Evolutionary conservation across 2,329 filamentous ascomycete species (phyloP).

Genomic region (Hirsutella rhossiliensis): DNA sequence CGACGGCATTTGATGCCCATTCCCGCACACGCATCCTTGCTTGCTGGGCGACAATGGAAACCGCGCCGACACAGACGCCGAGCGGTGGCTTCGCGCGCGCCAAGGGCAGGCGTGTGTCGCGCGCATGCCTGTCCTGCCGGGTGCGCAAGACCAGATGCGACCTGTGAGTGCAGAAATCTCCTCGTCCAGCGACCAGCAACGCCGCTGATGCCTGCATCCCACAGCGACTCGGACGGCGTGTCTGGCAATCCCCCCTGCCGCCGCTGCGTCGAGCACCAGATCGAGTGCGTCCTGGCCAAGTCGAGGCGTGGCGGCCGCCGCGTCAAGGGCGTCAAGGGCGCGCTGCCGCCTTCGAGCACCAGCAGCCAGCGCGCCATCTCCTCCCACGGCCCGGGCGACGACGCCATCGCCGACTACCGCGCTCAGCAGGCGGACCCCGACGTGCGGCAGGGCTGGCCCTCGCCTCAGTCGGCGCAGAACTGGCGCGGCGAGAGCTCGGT

Average conservation of each 20-base stretch:
- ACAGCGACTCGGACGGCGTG: slow-evolving; percentile 19
- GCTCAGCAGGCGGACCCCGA: neutral
- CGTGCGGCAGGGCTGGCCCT: slow-evolving; percentile 5
- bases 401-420: slow-evolving; percentile 3
- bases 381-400: neutral
- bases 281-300: slow-evolving; percentile 27
- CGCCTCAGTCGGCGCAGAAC: slow-evolving; percentile 5
- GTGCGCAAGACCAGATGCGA: slow-evolving; percentile 19
- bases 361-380: neutral
- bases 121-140: slow-evolving; percentile 19
- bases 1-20: neutral
- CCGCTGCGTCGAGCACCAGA: slow-evolving; percentile 23
- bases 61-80: slow-evolving; percentile 8
- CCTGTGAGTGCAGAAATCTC: slow-evolving; percentile 14
- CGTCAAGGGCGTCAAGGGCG: slow-evolving; percentile 13
- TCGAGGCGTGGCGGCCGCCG: slow-evolving; percentile 25
- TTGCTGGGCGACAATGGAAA: slow-evolving; percentile 2
- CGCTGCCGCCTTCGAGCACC: slow-evolving; percentile 1
- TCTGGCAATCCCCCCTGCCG: slow-evolving; percentile 24
- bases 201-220: neutral
- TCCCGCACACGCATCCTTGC: neutral
- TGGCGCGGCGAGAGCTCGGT: slow-evolving; percentile 6
- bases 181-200: no score
- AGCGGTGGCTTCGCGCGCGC: slow-evolving; percentile 5
- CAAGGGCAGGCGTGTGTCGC: slow-evolving; percentile 17